Percentiles rank a stretch among this genome's conserved stretches.
Conservation (phyloP, 768 basidiomycete species). For the Boletus pseudopeckii region DNA sequence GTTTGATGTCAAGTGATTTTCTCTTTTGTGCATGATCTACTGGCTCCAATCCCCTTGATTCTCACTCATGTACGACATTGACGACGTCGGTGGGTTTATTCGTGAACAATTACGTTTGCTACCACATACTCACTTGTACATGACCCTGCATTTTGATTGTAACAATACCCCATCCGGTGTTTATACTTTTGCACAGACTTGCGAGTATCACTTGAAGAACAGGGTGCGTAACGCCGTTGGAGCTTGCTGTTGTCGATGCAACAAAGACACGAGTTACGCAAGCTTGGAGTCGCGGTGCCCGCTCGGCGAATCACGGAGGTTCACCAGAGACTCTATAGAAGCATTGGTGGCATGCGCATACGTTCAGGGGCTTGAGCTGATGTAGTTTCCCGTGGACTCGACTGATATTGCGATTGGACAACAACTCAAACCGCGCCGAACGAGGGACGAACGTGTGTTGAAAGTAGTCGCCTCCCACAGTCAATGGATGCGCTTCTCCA, state of each 20-base stretch:
- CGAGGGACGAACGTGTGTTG: too few species aligned
- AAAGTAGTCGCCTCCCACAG: too few species aligned
- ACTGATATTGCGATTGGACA: background rate
- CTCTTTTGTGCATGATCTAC: slow-evolving; percentile 17
- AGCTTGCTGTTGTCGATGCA: background rate
- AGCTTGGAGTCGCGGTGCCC: background rate
- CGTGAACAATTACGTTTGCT: slow-evolving; percentile 8
- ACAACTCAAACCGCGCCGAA: background rate
- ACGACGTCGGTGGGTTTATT: slow-evolving; percentile 14
- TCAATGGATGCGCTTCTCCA: background rate
- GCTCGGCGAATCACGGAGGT: slow-evolving; percentile 6
- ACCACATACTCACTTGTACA: slow-evolving; percentile 24
- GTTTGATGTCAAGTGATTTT: slow-evolving; percentile 10
- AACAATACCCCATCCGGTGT: slow-evolving; percentile 6
- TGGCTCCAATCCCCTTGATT: background rate
- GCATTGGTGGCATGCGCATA: background rate
- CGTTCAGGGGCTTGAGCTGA: background rate
- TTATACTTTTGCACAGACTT: background rate
- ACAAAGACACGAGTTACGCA: background rate
- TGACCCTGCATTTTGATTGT: slow-evolving; percentile 23
- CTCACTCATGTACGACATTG: slow-evolving; percentile 15
- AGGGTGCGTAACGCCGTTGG: background rate
- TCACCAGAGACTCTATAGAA: slow-evolving; percentile 2
- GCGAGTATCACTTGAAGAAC: slow-evolving; percentile 12
- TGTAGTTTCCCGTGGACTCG: background rate